Conservation (phyloP, 75 land plant species). For the Sequoiadendron giganteum region DNA sequence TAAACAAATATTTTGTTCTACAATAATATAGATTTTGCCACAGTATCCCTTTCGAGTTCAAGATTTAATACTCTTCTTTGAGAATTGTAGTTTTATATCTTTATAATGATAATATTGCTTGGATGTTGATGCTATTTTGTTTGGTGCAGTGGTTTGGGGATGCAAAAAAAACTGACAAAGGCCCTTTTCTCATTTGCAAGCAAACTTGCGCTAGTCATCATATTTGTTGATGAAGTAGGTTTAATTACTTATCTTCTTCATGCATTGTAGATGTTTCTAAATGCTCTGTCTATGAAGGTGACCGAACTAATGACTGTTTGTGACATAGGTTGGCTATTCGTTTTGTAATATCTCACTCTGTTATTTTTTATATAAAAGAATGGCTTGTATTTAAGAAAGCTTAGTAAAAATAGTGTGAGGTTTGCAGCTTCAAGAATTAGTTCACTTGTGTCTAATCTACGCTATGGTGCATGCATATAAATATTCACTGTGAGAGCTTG, state of each 20-base stretch:
- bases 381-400: not conserved
- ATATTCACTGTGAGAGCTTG: not conserved
- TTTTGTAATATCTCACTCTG: not conserved
- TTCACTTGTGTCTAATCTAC: not conserved
- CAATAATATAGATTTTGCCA: not conserved
- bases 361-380: too few species aligned
- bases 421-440: not conserved
- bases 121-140: not conserved
- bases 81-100: not conserved
- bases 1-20: not conserved
- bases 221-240: constrained; percentile 96
- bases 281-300: not conserved
- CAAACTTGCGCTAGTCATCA: constrained; percentile 91
- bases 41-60: not conserved
- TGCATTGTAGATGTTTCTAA: not conserved
- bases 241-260: not conserved
- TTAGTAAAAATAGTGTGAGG: not conserved
- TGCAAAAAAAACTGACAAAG: constrained; percentile 96
- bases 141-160: constrained; percentile 95
- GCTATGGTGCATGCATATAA: not conserved
- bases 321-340: not conserved
- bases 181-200: constrained; percentile 94
- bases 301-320: too few species aligned
- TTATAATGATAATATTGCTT: not conserved
- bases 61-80: not conserved